Evolutionary conservation across 1,284 basidiomycete genomes (phyloP), one percentile per base, ranked within the genome.

Genomic region (Sporisorium reilianum): DNA sequence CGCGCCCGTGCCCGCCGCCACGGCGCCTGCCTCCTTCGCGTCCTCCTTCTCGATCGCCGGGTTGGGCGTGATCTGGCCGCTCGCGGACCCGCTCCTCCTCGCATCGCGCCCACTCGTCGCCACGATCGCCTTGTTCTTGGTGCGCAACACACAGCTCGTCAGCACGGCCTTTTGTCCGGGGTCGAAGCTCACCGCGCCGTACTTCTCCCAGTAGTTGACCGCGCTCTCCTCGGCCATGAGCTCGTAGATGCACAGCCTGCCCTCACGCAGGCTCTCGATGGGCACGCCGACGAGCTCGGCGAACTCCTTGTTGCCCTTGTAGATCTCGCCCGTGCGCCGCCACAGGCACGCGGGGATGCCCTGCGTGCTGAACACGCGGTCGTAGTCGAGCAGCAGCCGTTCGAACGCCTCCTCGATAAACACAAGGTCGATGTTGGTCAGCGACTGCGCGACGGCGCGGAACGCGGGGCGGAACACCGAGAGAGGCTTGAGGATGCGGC

Each of bases 321-420:
- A 97, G 66, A 99, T 98, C 86, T 99, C 95, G 26, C 97, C 97
- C 1, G 96, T 98, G 50, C 96, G 87, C 30, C 95, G 88, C 97
- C 96, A 99, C 7, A 99, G 88, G 79, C 96, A 99, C 0, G 94
- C 94, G 0, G 97, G 97, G 10, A 98, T 94, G 45, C 94, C 95
- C 90, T 81, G 80, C 18, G 83, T 84, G 41, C 65, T 70, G 85
- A 98, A 95, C 0, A 96, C 93, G 38, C 95, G 91, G 83, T 98
- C 95, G 83, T 98, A 98, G 82, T 98, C 95, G 20, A 98, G 89
- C 65, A 99, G 88, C 63, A 98, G 88, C 1, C 96, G 91, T 84
- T 99, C 96, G 81, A 98, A 98, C 0, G 93, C 95, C 86, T 98
- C 96, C 34, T 84, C 82, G 56, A 84, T 82, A 57, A 97, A 97